Percentiles rank a stretch among this genome's conserved stretches.
Conservation (phyloP, 768 basidiomycete species). For the Hericium rajendrae region DNA sequence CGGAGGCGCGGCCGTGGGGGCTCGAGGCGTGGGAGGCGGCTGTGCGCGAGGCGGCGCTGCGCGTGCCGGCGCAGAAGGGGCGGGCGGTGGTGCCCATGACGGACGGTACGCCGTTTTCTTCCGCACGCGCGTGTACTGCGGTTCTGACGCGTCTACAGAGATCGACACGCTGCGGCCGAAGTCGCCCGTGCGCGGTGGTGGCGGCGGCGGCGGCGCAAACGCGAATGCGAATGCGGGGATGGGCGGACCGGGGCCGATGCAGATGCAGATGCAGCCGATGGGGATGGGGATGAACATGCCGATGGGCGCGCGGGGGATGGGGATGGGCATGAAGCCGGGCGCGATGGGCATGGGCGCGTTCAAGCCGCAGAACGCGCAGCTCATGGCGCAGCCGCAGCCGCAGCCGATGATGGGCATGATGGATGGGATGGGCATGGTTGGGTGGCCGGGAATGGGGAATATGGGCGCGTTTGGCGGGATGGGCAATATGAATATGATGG, state of each 20-base stretch:
- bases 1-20: conserved; percentile 41
- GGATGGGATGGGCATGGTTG: conserved; percentile 19
- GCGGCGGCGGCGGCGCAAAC: conserved; percentile 13
- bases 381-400: conserved; percentile 16
- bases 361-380: conserved; percentile 15
- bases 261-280: not conserved
- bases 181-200: conserved; percentile 52
- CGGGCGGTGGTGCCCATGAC: conserved; percentile 57
- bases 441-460: conserved; percentile 20
- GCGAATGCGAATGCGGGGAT: conserved; percentile 5
- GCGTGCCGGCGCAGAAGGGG: conserved; percentile 27
- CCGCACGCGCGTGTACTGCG: not conserved
- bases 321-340: conserved; percentile 8
- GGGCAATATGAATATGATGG: conserved; percentile 18
- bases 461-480: conserved; percentile 27
- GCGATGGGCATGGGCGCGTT: conserved; percentile 10
- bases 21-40: conserved; percentile 56
- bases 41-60: conserved; percentile 38
- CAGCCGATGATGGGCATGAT: conserved; percentile 35
- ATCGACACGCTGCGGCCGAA: conserved; percentile 82
- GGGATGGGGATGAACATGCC: not conserved
- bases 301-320: conserved; percentile 4
- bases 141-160: conserved; percentile 27
- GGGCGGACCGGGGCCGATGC: conserved; percentile 6
- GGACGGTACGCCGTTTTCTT: conserved; percentile 22